These are phyloP conservation scores for Apostasia shenzhenica DNA, from an alignment of 106 monocot genomes.

Conservation along the genomic window DNA sequence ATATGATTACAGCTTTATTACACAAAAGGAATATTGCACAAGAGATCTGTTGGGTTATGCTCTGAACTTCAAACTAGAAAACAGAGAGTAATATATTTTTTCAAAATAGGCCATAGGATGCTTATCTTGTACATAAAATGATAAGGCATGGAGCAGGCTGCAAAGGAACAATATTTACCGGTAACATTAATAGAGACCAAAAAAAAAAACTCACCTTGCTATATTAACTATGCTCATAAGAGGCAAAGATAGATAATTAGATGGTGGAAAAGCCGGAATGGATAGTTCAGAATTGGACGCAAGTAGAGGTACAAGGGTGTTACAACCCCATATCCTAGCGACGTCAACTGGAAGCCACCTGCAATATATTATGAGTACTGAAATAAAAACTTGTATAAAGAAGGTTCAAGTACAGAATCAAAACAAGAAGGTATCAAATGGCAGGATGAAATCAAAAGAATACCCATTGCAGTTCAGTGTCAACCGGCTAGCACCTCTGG, in stretches of 20 bases:
- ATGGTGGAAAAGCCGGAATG: conserved; percentile 56
- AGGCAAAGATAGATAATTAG: conserved; percentile 76
- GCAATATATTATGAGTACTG: conserved; percentile 4
- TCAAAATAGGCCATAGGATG: too few relatives aligned
- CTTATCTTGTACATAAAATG: too few relatives aligned
- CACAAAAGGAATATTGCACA: too few relatives aligned
- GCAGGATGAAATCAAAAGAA: neutral
- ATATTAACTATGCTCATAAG: conserved; percentile 91
- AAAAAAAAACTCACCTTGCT: conserved; percentile 54
- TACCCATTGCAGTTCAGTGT: conserved; percentile 97
- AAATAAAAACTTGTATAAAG: conserved; percentile 1
- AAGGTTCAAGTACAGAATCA: neutral
- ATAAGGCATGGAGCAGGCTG: too few relatives aligned
- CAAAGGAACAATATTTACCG: too few relatives aligned
- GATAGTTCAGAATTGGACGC: conserved; percentile 48
- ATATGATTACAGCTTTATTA: too few relatives aligned
- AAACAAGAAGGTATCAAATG: neutral
- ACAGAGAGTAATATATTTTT: too few relatives aligned
- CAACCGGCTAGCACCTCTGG: conserved; percentile 80
- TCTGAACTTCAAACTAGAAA: too few relatives aligned
- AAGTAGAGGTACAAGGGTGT: conserved; percentile 59
- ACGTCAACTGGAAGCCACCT: conserved; percentile 97
- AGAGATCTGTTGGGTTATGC: too few relatives aligned
- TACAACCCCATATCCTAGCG: conserved; percentile 81
- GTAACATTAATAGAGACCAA: neutral